Evolutionary conservation across 768 basidiomycete species (phyloP).

Genomic region (Gloeophyllum trabeum): DNA sequence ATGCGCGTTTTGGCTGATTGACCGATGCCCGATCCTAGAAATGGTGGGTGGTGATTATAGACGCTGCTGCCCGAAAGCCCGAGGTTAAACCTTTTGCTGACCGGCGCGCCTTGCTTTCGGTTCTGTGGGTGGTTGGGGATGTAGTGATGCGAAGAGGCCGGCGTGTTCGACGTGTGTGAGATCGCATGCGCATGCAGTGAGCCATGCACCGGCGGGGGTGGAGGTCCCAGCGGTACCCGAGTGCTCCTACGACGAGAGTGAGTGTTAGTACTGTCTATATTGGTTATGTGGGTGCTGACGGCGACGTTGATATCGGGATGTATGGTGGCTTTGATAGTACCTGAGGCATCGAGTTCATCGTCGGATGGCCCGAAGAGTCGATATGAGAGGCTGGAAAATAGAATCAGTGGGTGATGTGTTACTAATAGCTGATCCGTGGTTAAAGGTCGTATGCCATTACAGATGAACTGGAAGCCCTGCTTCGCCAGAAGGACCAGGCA

Average conservation of each 20-base stretch:
- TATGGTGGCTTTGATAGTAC: too few species aligned
- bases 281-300: too few species aligned
- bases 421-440: too few species aligned
- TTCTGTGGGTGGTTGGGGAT: too few species aligned
- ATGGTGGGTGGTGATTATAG: constrained; percentile 32
- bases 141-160: constrained; percentile 64
- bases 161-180: constrained; percentile 72
- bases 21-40: constrained; percentile 33
- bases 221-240: constrained; percentile 45
- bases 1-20: constrained; percentile 3
- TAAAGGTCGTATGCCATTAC: too few species aligned
- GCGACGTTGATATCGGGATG: too few species aligned
- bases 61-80: constrained; percentile 3
- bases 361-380: constrained; percentile 46
- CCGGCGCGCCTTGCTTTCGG: too few species aligned
- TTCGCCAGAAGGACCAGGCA: constrained; percentile 44
- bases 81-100: constrained; percentile 1
- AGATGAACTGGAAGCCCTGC: constrained; percentile 63
- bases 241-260: constrained; percentile 69
- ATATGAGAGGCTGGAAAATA: constrained; percentile 53
- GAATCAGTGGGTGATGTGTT: constrained; percentile 66
- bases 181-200: constrained; percentile 58
- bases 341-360: constrained; percentile 22
- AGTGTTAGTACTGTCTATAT: too few species aligned
- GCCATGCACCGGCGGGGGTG: constrained; percentile 48